Conservation (phyloP, 2,329 filamentous ascomycete genomes). For the Fusarium begoniae region DNA sequence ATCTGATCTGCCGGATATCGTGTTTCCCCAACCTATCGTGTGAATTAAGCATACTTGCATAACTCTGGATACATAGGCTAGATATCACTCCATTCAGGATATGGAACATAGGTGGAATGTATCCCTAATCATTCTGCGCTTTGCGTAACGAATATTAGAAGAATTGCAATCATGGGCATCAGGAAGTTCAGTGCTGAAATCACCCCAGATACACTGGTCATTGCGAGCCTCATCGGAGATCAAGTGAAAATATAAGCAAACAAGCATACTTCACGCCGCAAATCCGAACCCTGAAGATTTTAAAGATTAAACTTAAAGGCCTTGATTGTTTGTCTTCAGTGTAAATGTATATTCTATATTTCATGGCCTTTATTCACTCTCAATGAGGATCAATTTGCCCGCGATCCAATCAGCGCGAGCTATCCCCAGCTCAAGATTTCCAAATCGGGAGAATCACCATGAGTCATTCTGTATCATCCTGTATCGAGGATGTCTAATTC, state of each 20-base stretch:
- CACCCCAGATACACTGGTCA: neutral
- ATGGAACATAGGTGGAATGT: no score
- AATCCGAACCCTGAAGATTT: rapidly evolving
- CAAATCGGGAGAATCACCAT: neutral
- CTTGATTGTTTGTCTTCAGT: rapidly evolving
- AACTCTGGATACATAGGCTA: rapidly evolving
- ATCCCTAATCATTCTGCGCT: neutral
- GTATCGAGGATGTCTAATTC: neutral
- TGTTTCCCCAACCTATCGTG: neutral
- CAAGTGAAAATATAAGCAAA: no score
- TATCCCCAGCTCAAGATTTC: rapidly evolving
- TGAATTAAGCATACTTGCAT: neutral
- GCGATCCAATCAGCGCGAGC: neutral
- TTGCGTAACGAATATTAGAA: rapidly evolving
- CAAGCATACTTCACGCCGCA: neutral
- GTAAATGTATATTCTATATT: neutral
- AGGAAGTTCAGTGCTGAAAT: no score
- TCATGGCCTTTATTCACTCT: rapidly evolving
- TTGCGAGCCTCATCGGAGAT: no score
- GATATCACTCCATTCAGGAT: rapidly evolving
- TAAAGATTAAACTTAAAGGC: rapidly evolving
- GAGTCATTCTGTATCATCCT: slow-evolving; percentile 3
- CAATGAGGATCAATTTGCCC: neutral
- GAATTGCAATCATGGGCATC: neutral
- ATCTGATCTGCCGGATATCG: neutral